Conservation (phyloP, 129 eudicot species). For the Calendula officinalis region DNA sequence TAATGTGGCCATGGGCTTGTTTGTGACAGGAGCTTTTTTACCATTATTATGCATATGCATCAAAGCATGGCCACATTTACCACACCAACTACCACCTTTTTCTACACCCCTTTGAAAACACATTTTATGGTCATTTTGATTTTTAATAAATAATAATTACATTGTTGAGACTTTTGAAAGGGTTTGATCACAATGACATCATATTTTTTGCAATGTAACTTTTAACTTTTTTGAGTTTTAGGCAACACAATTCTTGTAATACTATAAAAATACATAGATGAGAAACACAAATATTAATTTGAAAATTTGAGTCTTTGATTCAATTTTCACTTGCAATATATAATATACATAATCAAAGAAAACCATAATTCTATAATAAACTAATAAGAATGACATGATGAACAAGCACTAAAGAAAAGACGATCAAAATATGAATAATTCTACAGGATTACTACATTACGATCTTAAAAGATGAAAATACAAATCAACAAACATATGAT, state of each 20-base stretch:
- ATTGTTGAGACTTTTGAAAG: too few relatives aligned
- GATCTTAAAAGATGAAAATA: constrained; percentile 25
- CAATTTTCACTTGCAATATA: not conserved
- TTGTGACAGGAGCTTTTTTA: constrained; percentile 27
- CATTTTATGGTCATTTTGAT: not conserved
- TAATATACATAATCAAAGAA: too few relatives aligned
- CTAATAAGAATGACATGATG: too few relatives aligned
- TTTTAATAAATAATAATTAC: too few relatives aligned
- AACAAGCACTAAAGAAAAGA: too few relatives aligned
- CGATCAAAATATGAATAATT: too few relatives aligned
- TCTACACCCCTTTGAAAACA: not conserved
- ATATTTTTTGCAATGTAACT: too few relatives aligned
- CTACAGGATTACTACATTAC: constrained; percentile 32
- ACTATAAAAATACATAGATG: too few relatives aligned
- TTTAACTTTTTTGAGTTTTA: too few relatives aligned
- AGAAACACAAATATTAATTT: too few relatives aligned
- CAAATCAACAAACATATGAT: constrained; percentile 35
- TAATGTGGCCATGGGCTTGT: constrained; percentile 26
- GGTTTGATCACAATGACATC: too few relatives aligned
- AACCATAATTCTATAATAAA: constrained; percentile 21
- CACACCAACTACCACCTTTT: constrained; percentile 17
- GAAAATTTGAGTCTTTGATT: not conserved
- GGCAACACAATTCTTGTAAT: too few relatives aligned
- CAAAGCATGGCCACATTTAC: constrained; percentile 18
- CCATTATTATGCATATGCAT: constrained; percentile 14